Conservation (phyloP, 2,329 filamentous ascomycete species). For the Mycosphaerelloides madeirae region DNA sequence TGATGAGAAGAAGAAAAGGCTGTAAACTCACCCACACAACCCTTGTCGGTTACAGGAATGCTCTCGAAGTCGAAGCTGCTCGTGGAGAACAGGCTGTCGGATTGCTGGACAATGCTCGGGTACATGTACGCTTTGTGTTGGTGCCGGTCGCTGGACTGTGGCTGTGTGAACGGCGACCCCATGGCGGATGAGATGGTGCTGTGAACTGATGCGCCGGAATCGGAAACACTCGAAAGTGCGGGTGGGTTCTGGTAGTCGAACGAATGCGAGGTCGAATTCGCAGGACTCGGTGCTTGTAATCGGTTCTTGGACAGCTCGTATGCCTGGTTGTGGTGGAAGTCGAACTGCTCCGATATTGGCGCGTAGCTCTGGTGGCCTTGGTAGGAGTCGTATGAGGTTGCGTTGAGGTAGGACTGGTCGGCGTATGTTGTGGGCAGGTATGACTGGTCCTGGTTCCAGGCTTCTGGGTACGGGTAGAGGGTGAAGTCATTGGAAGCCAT, state of each 20-base stretch:
- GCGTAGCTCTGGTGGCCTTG: slow-evolving; percentile 31
- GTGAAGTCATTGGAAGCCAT: slow-evolving; percentile 32
- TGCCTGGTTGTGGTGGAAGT: slow-evolving; percentile 34
- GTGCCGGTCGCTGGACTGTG: slow-evolving; percentile 57
- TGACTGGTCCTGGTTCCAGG: slow-evolving; percentile 27
- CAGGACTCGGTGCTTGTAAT: slow-evolving; percentile 35
- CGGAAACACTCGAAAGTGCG: slow-evolving; percentile 45
- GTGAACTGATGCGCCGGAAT: slow-evolving; percentile 47
- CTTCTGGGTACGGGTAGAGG: slow-evolving; percentile 29
- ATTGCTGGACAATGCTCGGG: slow-evolving; percentile 59
- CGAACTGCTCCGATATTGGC: slow-evolving; percentile 33
- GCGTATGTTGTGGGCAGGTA: slow-evolving; percentile 26
- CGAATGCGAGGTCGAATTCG: slow-evolving; percentile 41
- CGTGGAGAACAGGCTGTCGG: slow-evolving; percentile 51
- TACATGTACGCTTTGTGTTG: slow-evolving; percentile 45
- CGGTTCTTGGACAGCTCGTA: slow-evolving; percentile 35
- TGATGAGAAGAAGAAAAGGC: slow-evolving; percentile 34
- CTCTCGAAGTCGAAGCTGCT: slow-evolving; percentile 54
- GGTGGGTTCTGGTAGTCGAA: slow-evolving; percentile 43
- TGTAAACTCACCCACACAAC: slow-evolving; percentile 48
- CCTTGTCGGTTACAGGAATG: slow-evolving; percentile 45
- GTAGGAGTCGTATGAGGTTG: slow-evolving; percentile 36
- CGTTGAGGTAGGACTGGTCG: slow-evolving; percentile 25
- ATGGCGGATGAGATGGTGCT: slow-evolving; percentile 47
- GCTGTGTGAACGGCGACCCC: slow-evolving; percentile 53